Evolutionary conservation across 495 filamentous ascomycete genomes (phyloP).

Genomic region (Penicillium goetzii): DNA sequence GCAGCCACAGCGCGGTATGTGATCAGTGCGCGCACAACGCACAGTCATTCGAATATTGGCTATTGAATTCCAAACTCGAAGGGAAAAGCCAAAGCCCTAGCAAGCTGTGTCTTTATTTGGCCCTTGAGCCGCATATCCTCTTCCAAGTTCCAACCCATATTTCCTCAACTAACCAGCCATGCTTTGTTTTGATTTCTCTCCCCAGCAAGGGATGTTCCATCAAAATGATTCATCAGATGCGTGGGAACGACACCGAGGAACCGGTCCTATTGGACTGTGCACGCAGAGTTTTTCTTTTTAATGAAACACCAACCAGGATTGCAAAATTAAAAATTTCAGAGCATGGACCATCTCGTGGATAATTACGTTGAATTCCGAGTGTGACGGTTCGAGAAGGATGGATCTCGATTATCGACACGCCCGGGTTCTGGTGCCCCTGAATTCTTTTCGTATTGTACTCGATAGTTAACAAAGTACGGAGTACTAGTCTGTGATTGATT

Average conservation of each 20-base stretch:
- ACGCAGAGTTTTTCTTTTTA: background rate
- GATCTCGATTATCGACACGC: background rate
- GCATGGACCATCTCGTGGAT: constrained; percentile 1
- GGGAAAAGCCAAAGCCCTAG: background rate
- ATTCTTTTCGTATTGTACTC: background rate
- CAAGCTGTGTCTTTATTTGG: background rate
- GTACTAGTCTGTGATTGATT: background rate
- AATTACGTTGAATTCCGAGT: background rate
- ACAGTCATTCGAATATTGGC: constrained; percentile 6
- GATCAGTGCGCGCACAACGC: constrained; percentile 34
- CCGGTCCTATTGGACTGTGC: constrained; percentile 15
- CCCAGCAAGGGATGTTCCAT: constrained; percentile 25
- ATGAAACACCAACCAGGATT: constrained; percentile 6
- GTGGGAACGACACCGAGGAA: background rate
- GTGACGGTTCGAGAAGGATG: background rate
- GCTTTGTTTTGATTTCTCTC: constrained; percentile 23
- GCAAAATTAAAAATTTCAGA: constrained; percentile 14
- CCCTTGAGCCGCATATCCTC: background rate
- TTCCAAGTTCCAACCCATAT: too few species aligned
- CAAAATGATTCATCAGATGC: constrained; percentile 25
- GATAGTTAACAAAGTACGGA: too few species aligned
- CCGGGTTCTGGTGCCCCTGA: constrained; percentile 6
- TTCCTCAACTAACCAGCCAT: background rate
- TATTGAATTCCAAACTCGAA: background rate
- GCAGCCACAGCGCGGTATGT: constrained; percentile 28